Conservation (phyloP, 306 rosid species). For the Quercus variabilis region DNA sequence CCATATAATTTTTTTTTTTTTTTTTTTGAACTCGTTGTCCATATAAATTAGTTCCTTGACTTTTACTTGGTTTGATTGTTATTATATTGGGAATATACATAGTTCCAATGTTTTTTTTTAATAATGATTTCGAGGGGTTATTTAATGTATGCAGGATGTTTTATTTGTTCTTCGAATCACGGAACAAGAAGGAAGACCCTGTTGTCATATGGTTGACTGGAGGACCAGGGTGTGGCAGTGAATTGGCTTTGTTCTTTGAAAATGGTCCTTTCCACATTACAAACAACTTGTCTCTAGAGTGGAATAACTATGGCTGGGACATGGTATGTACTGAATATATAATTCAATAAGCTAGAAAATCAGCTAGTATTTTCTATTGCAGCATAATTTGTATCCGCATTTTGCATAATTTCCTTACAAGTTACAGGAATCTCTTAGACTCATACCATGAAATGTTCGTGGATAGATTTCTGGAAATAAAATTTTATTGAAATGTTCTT, state of each 20-base stretch:
- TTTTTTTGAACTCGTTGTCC: not conserved
- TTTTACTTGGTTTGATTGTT: too few species aligned
- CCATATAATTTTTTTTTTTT: not conserved
- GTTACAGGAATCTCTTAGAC: not conserved
- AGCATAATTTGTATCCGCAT: not conserved
- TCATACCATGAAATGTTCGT: not conserved
- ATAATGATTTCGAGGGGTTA: too few species aligned
- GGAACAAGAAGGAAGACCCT: conserved; percentile 56
- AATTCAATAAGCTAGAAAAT: not conserved
- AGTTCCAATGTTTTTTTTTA: too few species aligned
- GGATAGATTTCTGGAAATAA: not conserved
- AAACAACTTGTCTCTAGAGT: conserved; percentile 61
- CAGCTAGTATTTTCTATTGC: not conserved
- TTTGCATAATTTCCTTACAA: not conserved
- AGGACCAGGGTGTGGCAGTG: conserved; percentile 98
- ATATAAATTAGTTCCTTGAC: too few species aligned
- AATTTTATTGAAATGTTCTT: too few species aligned
- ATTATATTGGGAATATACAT: too few species aligned
- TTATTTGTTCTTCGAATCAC: conserved; percentile 90
- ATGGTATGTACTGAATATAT: conserved; percentile 31
- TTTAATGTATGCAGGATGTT: conserved; percentile 61
- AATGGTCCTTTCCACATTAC: conserved; percentile 85
- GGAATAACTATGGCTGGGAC: conserved; percentile 97
- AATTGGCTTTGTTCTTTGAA: conserved; percentile 82
- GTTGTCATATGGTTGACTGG: conserved; percentile 90